Evolutionary conservation across 139 green algal genomes (phyloP), one percentile per base, ranked within the genome.

Genomic region (Raphidocelis subcapitata): DNA sequence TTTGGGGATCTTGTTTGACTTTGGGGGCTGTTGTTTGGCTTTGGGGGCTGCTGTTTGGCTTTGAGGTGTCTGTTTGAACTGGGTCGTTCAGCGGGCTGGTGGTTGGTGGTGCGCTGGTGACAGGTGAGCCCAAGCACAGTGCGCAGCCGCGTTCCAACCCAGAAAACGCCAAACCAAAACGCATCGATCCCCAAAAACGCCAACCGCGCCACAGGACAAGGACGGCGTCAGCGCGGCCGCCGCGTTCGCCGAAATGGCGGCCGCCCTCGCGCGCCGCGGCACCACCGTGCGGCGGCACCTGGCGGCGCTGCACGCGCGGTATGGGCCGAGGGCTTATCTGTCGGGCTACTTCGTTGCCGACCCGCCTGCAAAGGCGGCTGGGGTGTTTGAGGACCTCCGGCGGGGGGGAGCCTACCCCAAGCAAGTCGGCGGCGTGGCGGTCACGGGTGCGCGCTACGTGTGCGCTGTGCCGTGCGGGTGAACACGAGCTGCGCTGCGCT

Each of bases 221-320:
- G 89, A 94, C 56, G 89, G 89, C 24, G 76, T 93, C 20, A 52
- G 84, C 1, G 89, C 84, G 1, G 86, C 89, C 5, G 84, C 78
- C 18, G 82, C 86, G n/a, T 93, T 91, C 81, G 83, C 82, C 31
- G 83, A 93, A 74, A 84, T 93, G 80, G 84, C 86, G 41, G 84
- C 76, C 3, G 44, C 75, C 21, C 59, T 88, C 44, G 79, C 87
- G 55, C 33, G 64, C 14, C 29, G 51, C 4, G 79, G 83, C 41
- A 64, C 21, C 24, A 87, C 72, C 24, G 77, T 92, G 57, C 55
- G 61, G 3, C 32, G 75, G 72, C 83, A 84, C 74, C 66, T 91
- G 36, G 49, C 46, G 33, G 32, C 65, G 36, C 79, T 89, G 61
- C 85, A 86, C 65, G 69, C 61, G 52, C 37, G 46, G 33, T 90